Evolutionary conservation across 73 alveolate genomes (phyloP).

Genomic region (Durusdinium trenchii): DNA sequence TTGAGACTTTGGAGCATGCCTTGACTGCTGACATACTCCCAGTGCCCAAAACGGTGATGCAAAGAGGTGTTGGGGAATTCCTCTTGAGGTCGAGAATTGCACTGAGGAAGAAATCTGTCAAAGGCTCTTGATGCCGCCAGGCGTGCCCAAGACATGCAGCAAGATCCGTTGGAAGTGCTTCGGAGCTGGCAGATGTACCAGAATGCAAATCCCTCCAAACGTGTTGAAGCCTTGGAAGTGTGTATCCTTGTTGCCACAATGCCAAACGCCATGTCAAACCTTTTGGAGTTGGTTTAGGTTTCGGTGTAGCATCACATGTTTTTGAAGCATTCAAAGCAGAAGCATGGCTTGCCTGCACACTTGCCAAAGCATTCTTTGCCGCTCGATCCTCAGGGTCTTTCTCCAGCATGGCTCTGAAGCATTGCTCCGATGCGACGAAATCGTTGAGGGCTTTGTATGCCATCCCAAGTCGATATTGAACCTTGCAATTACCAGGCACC

Average conservation of each 20-base stretch:
- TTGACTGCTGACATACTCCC: constrained; percentile 53
- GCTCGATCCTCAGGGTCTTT: constrained; percentile 56
- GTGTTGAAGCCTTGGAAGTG: constrained; percentile 23
- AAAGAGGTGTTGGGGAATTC: not conserved
- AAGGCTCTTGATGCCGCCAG: constrained; percentile 49
- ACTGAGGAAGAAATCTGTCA: not conserved
- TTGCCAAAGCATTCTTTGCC: constrained; percentile 3
- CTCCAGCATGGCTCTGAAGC: constrained; percentile 38
- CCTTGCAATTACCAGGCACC: constrained; percentile 53
- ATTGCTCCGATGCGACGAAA: not conserved
- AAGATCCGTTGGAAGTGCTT: not conserved
- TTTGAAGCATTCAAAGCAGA: not conserved
- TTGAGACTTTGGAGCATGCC: not conserved
- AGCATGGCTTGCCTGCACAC: not conserved
- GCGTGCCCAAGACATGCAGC: constrained; percentile 3
- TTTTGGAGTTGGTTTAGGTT: not conserved
- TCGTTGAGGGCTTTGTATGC: constrained; percentile 48
- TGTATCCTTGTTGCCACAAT: constrained; percentile 45
- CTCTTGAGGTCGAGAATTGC: not conserved
- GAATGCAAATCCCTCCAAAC: constrained; percentile 51
- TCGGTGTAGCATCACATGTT: not conserved
- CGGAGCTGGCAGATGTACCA: constrained; percentile 3
- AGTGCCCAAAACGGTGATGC: constrained; percentile 10
- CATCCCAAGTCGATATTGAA: constrained; percentile 47
- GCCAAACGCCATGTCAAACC: constrained; percentile 68